These are phyloP conservation scores for Geum urbanum DNA, from an alignment of 306 rosid genomes.

Conservation along the genomic window DNA sequence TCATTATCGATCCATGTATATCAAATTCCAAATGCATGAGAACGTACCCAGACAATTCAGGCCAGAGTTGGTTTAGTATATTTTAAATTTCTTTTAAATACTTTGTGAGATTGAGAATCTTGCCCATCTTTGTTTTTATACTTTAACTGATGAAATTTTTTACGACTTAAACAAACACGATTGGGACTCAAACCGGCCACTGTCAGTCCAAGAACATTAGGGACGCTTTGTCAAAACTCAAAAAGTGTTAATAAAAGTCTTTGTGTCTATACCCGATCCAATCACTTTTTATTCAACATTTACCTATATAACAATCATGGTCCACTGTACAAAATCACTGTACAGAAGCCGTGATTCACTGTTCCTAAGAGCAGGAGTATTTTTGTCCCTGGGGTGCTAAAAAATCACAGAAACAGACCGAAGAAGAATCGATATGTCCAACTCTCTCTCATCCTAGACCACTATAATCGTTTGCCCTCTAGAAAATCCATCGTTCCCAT, in stretches of 20 bases:
- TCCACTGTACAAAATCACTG: no score
- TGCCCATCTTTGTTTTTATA: background rate
- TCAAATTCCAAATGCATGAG: conserved; percentile 15
- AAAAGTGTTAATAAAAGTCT: background rate
- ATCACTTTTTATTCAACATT: no score
- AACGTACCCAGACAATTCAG: conserved; percentile 8
- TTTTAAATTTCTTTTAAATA: conserved; percentile 2
- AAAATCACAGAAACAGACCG: no score
- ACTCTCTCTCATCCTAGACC: no score
- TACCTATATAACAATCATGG: no score
- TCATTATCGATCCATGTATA: conserved; percentile 20
- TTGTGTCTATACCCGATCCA: background rate
- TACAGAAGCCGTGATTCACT: no score
- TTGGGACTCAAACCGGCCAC: background rate
- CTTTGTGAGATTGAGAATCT: conserved; percentile 16
- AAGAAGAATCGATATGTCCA: no score
- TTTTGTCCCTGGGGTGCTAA: no score
- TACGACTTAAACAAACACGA: background rate
- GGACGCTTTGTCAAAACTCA: background rate
- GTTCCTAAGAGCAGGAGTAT: no score
- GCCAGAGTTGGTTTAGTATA: conserved; percentile 3
- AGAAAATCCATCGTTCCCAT: no score
- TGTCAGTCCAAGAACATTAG: background rate
- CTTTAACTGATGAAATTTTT: background rate
- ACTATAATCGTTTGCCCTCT: no score